Conservation (phyloP, 2,329 filamentous ascomycete species). For the Aspergillus brunneoviolaceus region DNA sequence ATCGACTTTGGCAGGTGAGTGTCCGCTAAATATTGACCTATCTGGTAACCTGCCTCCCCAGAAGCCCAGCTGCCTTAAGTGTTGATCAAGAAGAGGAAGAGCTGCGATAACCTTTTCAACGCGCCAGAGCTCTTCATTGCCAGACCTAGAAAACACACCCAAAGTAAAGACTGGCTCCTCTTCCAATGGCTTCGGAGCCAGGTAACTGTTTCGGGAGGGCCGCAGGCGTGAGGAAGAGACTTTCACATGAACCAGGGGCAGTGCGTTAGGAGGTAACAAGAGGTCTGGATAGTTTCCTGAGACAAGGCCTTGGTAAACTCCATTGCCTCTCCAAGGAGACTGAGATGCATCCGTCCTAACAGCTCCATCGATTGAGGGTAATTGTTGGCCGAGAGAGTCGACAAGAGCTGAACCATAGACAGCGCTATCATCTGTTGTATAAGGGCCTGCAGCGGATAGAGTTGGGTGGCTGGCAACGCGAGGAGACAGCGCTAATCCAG, state of each 20-base stretch:
- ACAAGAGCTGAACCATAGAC: constrained; percentile 12
- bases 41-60: constrained; percentile 81
- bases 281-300: constrained; percentile 86
- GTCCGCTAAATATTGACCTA: constrained; percentile 80
- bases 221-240: constrained; percentile 95
- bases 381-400: constrained; percentile 19
- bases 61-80: constrained; percentile 69
- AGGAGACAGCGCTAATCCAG: constrained; percentile 64
- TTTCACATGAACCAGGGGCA: constrained; percentile 79
- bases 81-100: constrained; percentile 76
- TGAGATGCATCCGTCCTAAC: constrained; percentile 37
- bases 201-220: constrained; percentile 80
- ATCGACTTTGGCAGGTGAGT: constrained; percentile 91
- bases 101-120: constrained; percentile 88
- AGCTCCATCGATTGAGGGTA: constrained; percentile 39
- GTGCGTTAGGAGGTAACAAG: constrained; percentile 80
- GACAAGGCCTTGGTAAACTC: constrained; percentile 73
- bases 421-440: constrained; percentile 49
- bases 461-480: constrained; percentile 72
- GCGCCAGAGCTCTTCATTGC: constrained; percentile 73
- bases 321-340: constrained; percentile 35
- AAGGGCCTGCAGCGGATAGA: constrained; percentile 48
- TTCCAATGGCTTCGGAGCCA: constrained; percentile 76
- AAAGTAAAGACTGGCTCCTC: constrained; percentile 94
- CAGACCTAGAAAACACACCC: constrained; percentile 73